Conservation (phyloP, 106 monocot species). For the Posidonia australis region DNA sequence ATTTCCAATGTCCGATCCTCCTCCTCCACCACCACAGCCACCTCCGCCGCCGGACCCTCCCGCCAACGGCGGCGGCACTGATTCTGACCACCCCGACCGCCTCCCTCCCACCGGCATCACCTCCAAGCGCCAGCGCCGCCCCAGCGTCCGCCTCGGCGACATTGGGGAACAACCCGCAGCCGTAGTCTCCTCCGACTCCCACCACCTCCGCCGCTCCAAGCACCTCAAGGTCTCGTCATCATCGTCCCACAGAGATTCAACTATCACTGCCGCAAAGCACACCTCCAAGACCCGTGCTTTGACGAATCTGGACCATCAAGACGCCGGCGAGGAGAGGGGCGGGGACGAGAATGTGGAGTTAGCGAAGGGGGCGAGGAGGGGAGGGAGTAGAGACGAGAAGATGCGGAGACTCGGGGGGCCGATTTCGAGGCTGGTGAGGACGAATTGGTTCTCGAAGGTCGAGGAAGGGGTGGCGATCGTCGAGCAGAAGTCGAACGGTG, state of each 20-base stretch:
- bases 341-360: neutral
- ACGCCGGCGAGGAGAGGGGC: neutral
- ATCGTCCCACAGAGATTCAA: neutral
- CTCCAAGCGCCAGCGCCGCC: slow-evolving; percentile 71
- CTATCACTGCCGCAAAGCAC: neutral
- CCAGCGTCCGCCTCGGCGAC: slow-evolving; percentile 77
- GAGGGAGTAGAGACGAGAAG: slow-evolving; percentile 5
- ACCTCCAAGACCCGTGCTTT: neutral
- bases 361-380: neutral
- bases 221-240: slow-evolving; percentile 7
- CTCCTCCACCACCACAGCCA: neutral
- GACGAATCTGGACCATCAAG: neutral
- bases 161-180: slow-evolving; percentile 37
- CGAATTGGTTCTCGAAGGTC: slow-evolving; percentile 21
- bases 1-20: neutral
- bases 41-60: neutral
- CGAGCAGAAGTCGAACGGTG: slow-evolving; percentile 6
- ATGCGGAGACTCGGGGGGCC: slow-evolving; percentile 5
- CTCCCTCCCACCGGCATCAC: neutral
- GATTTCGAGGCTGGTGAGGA: slow-evolving; percentile 3
- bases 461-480: slow-evolving; percentile 4
- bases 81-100: neutral
- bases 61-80: neutral
- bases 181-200: neutral
- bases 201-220: slow-evolving; percentile 19